phyloP scores from a whole-genome alignment of 2,329 filamentous ascomycete genomes.

The Trichoderma asperellum region DNA sequence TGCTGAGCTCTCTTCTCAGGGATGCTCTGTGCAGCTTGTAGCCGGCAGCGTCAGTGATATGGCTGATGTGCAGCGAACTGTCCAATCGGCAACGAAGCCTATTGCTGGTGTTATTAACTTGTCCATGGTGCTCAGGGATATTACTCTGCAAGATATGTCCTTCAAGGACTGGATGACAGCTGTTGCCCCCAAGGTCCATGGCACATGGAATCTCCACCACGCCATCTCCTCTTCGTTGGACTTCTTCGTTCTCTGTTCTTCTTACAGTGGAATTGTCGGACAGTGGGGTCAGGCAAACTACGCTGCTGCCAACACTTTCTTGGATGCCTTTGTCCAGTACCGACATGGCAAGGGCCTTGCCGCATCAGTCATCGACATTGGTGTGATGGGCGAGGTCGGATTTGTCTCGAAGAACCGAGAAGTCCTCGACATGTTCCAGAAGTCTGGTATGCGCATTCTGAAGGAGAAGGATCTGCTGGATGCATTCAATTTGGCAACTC shows the following conservation, averaged over 20 bases:
- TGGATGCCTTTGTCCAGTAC: conserved; percentile 46
- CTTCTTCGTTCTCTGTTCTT: conserved; percentile 43
- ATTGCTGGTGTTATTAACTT: conserved; percentile 48
- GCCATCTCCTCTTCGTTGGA: conserved; percentile 35
- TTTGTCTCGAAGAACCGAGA: conserved; percentile 37
- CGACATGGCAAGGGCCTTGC: conserved; percentile 43
- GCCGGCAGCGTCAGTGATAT: conserved; percentile 40
- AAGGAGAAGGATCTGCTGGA: conserved; percentile 34
- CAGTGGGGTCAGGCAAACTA: conserved; percentile 44
- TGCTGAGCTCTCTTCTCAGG: conserved; percentile 35
- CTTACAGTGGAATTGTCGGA: conserved; percentile 36
- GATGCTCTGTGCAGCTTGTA: conserved; percentile 37
- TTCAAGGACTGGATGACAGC: conserved; percentile 38
- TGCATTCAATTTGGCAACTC: conserved; percentile 15
- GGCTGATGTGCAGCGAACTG: conserved; percentile 37
- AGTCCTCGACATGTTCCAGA: conserved; percentile 29
- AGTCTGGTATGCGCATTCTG: conserved; percentile 29
- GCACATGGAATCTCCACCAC: conserved; percentile 44
- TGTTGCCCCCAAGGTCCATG: conserved; percentile 40
- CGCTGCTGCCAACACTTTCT: conserved; percentile 46
- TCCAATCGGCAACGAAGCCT: conserved; percentile 33
- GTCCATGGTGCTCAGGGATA: conserved; percentile 43
- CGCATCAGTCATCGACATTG: conserved; percentile 45
- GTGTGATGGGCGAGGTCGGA: conserved; percentile 44
- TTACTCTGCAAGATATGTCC: conserved; percentile 39